Evolutionary conservation across 352 stramenopile species (phyloP), one percentile per base, ranked within the genome.

Genomic region (Phytophthora sojae): DNA sequence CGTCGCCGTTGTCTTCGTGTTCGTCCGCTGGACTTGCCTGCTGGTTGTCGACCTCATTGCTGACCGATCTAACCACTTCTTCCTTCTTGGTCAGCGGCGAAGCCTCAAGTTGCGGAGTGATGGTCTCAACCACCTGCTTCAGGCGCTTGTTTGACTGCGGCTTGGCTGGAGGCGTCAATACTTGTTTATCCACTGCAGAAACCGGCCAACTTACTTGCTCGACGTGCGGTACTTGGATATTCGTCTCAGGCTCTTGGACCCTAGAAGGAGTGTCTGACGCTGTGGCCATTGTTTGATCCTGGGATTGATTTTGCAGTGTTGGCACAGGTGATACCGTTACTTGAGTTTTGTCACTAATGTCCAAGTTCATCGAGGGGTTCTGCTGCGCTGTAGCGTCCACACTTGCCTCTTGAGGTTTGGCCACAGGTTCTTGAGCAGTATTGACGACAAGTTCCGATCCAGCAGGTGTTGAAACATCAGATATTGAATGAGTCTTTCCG

Each of bases 31-130:
- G 15, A 3, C 21, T 37, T 4, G 17, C 64, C 45, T 75, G 68
- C 45, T 75, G 68, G 32, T 69, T 77, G 51, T 70, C 57, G 29
- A 39, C 5, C 8, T 21, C 9, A 39, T 12, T 62, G 9, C 21
- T 60, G 45, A 58, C 39, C 15, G 60, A 55, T 49, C 23, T 32
- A 21, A 64, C 51, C 1, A 57, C 23, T 30, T 56, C 53, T 25
- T 73, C 57, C 61, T 76, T 65, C 45, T 61, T 66, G 42, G 56
- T 64, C 52, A 69, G 32, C 26, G 52, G 26, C 23, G 64, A 57
- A 5, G 45, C 51, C 26, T 71, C 61, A 39, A 61, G 21, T 14
- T 61, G 60, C 42, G 61, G 67, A 54, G 55, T 67, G 26, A 71
- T 55, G 9, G 53, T 64, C 39, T 65, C 42, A 54, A 51, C 49